phyloP scores from a whole-genome alignment of 345 rosid species.

The Lepidium aucheri region DNA sequence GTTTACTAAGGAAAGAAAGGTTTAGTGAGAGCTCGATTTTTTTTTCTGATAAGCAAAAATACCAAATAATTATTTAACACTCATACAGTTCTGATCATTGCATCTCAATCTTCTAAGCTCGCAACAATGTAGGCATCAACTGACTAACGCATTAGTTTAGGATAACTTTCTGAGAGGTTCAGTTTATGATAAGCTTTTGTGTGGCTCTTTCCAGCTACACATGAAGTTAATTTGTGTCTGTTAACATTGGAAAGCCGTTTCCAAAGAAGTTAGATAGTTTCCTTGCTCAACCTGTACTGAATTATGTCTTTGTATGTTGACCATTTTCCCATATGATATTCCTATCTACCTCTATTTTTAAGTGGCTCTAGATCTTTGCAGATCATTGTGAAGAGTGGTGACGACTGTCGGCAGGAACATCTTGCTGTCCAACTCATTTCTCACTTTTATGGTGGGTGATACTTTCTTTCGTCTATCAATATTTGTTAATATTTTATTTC shows the following conservation, averaged over 20 bases:
- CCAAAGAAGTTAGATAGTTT: conserved; percentile 1
- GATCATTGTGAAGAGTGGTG: conserved; percentile 96
- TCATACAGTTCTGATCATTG: not conserved
- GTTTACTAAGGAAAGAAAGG: not conserved
- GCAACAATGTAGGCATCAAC: conserved; percentile 5
- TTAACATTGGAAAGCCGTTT: not conserved
- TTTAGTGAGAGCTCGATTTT: not conserved
- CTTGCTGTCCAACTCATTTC: conserved; percentile 98
- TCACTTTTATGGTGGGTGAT: conserved; percentile 82
- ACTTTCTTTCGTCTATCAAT: conserved; percentile 5
- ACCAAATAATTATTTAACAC: not conserved
- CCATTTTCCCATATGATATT: conserved; percentile 1
- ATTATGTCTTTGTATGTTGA: conserved; percentile 11
- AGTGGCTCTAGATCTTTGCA: conserved; percentile 22
- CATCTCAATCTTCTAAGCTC: not conserved
- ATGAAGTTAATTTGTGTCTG: not conserved
- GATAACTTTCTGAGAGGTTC: not conserved
- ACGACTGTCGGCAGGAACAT: conserved; percentile 99
- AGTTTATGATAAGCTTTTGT: not conserved
- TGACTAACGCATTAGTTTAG: not conserved
- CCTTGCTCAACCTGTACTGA: not conserved
- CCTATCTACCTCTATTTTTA: conserved; percentile 7
- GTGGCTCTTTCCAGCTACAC: not conserved
- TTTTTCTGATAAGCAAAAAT: not conserved
- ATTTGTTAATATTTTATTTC: conserved; percentile 7